Evolutionary conservation across 2,329 filamentous ascomycete genomes (phyloP), one percentile per base, ranked within the genome.

Genomic region (Tolypocladium paradoxum): DNA sequence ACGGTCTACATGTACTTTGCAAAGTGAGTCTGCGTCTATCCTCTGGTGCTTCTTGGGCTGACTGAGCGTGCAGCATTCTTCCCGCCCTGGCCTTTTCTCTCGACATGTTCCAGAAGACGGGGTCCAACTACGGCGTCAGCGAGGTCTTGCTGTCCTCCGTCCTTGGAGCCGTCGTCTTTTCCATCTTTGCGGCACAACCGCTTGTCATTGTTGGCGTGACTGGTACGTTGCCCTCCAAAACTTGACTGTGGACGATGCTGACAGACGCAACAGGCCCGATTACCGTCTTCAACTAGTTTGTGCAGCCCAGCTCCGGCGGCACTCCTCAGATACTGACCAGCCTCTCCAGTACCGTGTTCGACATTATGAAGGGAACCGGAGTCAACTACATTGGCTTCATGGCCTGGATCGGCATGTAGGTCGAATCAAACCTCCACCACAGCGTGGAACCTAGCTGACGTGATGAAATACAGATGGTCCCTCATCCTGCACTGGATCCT

Each of bases 1-100:
- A 95, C 90, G 11, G 74, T 95, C 33, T 95, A 95, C 70, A 95
- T 95, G 88, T 95, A 93, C 73, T 95, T 95, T 77, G 89, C 90
- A 57, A 95, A 95, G 88, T 92, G 77, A 57, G 75, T 59, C 22
- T 49, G 24, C 24, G 2, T 22, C 11, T 6, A 52, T 31, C 45
- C 35, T 22, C 43, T 7, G 16, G 33, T 18, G 24, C 49, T n/a
- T 33, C 38, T 29, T n/a, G n/a, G 35, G 5, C 48, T 29, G n/a
- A 46, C 24, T 2, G 2, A 7, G 9, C 16, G 50, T 52, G 51
- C 63, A 93, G 88, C 71, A 93, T 95, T 63, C 72, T 95, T 14
- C 90, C 90, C 1, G 90, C 90, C 1, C 72, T 95, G 55, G 90
- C 90, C 48, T 95, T 95, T 71, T 93, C 88, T 1, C 77, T 95